phyloP scores from a whole-genome alignment of 208 protist species.

The Wallacemonas sp. region DNA sequence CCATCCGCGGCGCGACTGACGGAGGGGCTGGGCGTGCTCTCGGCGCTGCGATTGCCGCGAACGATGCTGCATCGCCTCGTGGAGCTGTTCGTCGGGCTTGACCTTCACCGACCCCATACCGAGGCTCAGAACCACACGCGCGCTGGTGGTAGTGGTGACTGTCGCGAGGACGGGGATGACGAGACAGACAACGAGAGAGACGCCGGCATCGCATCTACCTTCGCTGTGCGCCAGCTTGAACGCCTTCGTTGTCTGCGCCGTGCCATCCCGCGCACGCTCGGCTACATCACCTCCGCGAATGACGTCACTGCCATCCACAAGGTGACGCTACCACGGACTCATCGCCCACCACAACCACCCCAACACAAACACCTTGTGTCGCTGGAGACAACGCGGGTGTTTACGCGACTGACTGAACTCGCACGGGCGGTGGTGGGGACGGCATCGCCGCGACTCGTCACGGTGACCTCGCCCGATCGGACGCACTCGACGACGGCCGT shows the following conservation, averaged over 20 bases:
- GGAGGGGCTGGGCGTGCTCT: neutral
- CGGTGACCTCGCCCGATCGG: neutral
- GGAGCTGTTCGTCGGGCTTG: constrained; percentile 17
- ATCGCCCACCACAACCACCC: neutral
- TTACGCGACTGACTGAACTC: neutral
- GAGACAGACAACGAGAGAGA: too few relatives aligned
- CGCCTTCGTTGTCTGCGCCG: constrained; percentile 7
- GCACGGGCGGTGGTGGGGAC: constrained; percentile 1
- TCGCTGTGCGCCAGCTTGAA: constrained; percentile 6
- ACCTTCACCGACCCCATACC: constrained; percentile 4
- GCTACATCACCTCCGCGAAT: neutral
- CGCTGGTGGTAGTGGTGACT: too few relatives aligned
- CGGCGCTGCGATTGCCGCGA: constrained; percentile 1
- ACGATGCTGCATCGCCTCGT: constrained; percentile 9
- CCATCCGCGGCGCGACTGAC: neutral
- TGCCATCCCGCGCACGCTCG: neutral
- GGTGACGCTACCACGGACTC: neutral
- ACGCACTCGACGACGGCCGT: neutral
- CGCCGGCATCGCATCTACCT: too few relatives aligned
- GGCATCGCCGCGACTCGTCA: neutral
- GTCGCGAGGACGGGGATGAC: too few relatives aligned
- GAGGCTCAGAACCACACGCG: too few relatives aligned
- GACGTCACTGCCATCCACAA: neutral
- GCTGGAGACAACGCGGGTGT: neutral
- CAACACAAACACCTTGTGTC: too few relatives aligned